Percentiles rank a stretch among this genome's conserved stretches.
phyloP scores from a whole-genome alignment of 169 alveolate species.

The Eimeria maxima region DNA sequence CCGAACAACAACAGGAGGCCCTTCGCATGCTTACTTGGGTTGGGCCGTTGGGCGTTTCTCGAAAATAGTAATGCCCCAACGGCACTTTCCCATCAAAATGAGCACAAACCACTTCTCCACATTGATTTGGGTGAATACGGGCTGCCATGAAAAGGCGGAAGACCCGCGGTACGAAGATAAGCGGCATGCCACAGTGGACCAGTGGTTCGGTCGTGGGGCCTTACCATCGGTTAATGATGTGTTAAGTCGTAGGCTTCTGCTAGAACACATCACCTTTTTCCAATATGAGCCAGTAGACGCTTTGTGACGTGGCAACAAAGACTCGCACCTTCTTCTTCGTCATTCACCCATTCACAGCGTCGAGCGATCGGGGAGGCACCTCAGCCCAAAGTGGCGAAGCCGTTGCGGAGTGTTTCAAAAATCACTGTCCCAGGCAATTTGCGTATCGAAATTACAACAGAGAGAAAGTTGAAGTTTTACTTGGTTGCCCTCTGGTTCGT shows the following conservation, averaged over 20 bases:
- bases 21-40: neutral
- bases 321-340: neutral
- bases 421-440: neutral
- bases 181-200: slow-evolving; percentile 36
- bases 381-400: neutral
- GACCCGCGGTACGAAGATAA: neutral
- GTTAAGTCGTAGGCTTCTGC: neutral
- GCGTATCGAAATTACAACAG: neutral
- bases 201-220: slow-evolving; percentile 60
- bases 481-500: neutral
- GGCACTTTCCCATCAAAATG: neutral
- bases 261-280: neutral
- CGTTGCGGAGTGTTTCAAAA: neutral
- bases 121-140: neutral
- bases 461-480: neutral
- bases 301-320: neutral
- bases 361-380: slow-evolving; percentile 55
- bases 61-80: neutral
- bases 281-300: neutral
- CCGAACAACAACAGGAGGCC: neutral
- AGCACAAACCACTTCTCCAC: neutral
- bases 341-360: neutral
- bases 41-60: neutral
- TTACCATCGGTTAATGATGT: neutral
- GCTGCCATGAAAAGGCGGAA: neutral